Evolutionary conservation across 2,329 filamentous ascomycete genomes (phyloP), one percentile per base, ranked within the genome.

Genomic region (Stylonectria norvegica): DNA sequence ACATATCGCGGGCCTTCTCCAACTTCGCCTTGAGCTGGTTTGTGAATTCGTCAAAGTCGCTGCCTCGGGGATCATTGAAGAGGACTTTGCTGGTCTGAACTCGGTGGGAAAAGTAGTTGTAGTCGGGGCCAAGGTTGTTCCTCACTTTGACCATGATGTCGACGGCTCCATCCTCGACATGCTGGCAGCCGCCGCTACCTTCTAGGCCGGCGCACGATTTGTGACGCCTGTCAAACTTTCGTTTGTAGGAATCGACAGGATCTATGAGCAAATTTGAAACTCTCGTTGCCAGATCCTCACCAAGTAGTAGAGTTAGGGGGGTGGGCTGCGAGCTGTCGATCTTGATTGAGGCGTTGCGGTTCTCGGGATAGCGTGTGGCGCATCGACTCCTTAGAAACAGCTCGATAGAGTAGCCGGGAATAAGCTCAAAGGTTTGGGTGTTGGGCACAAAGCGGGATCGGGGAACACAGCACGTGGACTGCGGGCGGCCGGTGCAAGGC

Each of bases 121-220:
- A 73, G 29, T 63, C 56, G 4, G 72, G 71, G 0, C 75, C 75
- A 11, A 76, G 62, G 44, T 71, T 72, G 55, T 78, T 78, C 19
- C 60, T 55, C 23, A 78, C 58, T 20, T 66, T 65, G 36, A 77
- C 59, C 39, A 66, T 62, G 31, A 78, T 58, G 34, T 70, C 64
- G 8, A 77, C 57, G 1, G 70, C 69, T 29, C 71, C 66, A 28
- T 68, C 64, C 18, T 70, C 65, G 12, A 64, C 62, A 31, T 69
- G 66, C 12, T 60, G 62, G 49, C 64, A 70, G 31, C 62, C 60
- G 16, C 56, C 59, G 6, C 61, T 63, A 12, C 62, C 65, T 35
- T 67, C 66, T 10, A 64, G 50, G 27, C 49, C 58, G 12, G 55
- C 53, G 44, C 66, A 72, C 17, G 49, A 48, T 15, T 56, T 53